Base-by-base conservation (phyloP, 2,329 filamentous ascomycete species). In the Aspergillus hiratsukae region DNA sequence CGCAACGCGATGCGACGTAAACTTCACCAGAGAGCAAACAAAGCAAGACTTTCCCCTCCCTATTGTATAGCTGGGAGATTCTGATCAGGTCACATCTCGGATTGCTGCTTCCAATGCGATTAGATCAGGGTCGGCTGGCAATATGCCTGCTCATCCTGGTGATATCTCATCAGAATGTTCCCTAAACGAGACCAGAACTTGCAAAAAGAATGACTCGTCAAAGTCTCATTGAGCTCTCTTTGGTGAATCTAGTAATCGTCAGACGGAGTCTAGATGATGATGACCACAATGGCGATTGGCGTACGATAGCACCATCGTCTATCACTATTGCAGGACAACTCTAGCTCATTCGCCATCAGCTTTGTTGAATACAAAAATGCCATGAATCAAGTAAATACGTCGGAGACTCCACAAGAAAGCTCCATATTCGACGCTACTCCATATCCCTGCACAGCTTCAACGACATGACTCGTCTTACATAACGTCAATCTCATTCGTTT, bases 401-500 rank as follows among this genome's bases (percentile, higher is more conserved):
- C 5, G 31, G 11, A 37, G 14, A 17, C 14, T 17, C 31, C 31
- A 37, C 31, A 7, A 17, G 14, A 45, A 14, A 45, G 41, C 19
- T 31, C 49, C n/a, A 29, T 48, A 19, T 14, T 53, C 25, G 41
- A 51, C 19, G 43, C 56, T 55, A 35, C 48, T 25, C 27, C 19
- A 45, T 1, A 45, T 28, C 50, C 55, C 43, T 48, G 51, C 53
- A n/a, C 19, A 17, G 23, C 46, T 52, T 25, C 21, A 31, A 25
- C n/a, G 9, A 31, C 45, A 28, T 56, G 19, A 63, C 60, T 65
- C 57, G 62, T 52, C 45, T 43, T 17, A 43, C 37, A 64, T 66
- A 64, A 61, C 66, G 65, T 64, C 64, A 67, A 53, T 54, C 43
- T 48, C 48, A 53, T 56, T 53, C 21, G 23, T n/a, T 49, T 65